Conservation (phyloP, 106 monocot species). For the Ottelia alismoides region DNA sequence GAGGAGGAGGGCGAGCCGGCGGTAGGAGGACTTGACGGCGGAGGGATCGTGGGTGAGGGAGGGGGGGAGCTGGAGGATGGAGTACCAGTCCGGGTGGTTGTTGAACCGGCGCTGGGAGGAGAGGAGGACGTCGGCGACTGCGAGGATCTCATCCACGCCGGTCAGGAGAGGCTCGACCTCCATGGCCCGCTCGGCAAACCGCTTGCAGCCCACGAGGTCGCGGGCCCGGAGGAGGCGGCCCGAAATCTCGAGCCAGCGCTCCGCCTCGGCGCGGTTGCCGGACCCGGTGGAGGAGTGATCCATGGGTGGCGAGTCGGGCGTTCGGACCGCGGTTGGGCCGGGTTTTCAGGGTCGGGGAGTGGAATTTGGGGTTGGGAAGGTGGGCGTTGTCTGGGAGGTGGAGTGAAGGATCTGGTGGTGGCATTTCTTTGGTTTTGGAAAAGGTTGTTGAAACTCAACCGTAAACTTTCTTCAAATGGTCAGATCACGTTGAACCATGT, state of each 20-base stretch:
- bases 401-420: too few relatives aligned
- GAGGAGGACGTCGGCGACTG: conserved; percentile 39
- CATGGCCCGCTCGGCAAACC: conserved; percentile 35
- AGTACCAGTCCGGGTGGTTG: conserved; percentile 34
- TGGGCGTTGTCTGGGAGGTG: too few relatives aligned
- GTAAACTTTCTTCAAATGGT: too few relatives aligned
- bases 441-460: too few relatives aligned
- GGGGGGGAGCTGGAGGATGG: conserved; percentile 38
- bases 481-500: too few relatives aligned
- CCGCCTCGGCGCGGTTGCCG: conserved; percentile 29
- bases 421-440: too few relatives aligned
- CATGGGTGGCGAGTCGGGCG: too few relatives aligned
- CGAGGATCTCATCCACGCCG: conserved; percentile 40
- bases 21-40: conserved; percentile 14
- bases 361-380: too few relatives aligned
- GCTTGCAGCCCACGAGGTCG: conserved; percentile 43
- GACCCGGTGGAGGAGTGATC: too few relatives aligned
- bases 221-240: conserved; percentile 24
- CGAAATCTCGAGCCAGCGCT: conserved; percentile 22
- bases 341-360: too few relatives aligned
- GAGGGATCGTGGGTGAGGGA: conserved; percentile 1
- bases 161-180: conserved; percentile 36
- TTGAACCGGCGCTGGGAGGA: conserved; percentile 16
- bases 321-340: too few relatives aligned
- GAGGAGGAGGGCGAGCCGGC: conserved; percentile 46